Evolutionary conservation across 805 yeast species (phyloP), one percentile per base, ranked within the genome.

Genomic region (Kluyveromyces lactis): DNA sequence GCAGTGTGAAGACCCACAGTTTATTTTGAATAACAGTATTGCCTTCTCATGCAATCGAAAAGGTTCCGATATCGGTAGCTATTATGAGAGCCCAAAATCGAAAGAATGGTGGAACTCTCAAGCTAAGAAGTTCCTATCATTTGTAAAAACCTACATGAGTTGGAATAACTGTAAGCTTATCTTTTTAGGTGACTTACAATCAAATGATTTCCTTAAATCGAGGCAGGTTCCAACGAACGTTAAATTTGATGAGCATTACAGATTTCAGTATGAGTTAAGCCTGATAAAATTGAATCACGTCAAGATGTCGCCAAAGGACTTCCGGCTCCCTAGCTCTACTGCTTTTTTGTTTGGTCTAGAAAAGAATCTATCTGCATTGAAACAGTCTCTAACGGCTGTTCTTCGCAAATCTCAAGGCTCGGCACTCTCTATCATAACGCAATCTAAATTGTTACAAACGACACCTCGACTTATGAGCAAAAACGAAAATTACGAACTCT

Each of bases 11-110:
- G 55, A 62, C 0, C 50, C 61, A 1, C 47, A 59, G 24, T 75
- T 73, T 62, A 46, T 76, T 2, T 39, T 77, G 29, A 68, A 64
- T 43, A 73, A 74, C 0, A 44, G 60, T 1, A 58, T 68, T 1
- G 40, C 49, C 55, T 55, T 45, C 60, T 62, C 45, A 4, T 49
- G 52, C 31, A 35, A 41, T 3, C 19, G 40, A n/a, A 12, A 12
- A n/a, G 21, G 33, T 8, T 34, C 40, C 6, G 27, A 26, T 0
- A 24, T 48, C 11, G 50, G 43, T 4, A 46, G 42, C 11, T 44
- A 38, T 39, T 48, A 47, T 7, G 73, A 67, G 35, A 47, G 51
- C n/a, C 26, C 37, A 4, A 50, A 50, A 11, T 60, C 68, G 2
- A 52, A 56, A 35, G 36, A 44, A 4, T 69, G 69, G 66, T 76